Conservation (phyloP, 192 early-diverging fungal species). For the Umbelopsis ramanniana region DNA sequence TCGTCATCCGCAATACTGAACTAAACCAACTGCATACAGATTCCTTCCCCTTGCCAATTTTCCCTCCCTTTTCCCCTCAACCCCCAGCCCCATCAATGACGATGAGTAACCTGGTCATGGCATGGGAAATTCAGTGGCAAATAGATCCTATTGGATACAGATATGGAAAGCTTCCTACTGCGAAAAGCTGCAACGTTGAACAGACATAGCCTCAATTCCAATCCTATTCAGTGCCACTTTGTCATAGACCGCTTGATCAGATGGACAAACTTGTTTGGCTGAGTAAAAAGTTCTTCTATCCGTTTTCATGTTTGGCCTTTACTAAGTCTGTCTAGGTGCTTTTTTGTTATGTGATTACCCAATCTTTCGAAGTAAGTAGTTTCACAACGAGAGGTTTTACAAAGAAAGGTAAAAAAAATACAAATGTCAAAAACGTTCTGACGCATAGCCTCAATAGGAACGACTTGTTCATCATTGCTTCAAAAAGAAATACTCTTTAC, state of each 20-base stretch:
- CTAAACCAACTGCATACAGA: no score
- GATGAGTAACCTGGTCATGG: no score
- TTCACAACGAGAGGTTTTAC: neutral
- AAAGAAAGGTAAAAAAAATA: neutral
- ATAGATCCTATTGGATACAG: no score
- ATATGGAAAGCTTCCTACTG: no score
- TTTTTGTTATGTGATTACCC: neutral
- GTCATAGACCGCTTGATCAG: neutral
- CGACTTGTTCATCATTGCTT: slow-evolving; percentile 15
- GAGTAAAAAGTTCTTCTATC: neutral
- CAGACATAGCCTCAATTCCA: no score
- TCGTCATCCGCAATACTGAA: no score
- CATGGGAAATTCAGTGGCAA: no score
- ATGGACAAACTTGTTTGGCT: slow-evolving; percentile 5
- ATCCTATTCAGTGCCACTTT: neutral
- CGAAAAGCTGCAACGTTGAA: no score
- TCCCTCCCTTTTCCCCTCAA: no score
- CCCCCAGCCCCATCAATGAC: no score
- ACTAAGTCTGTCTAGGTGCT: slow-evolving; percentile 9
- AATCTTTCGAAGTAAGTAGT: neutral
- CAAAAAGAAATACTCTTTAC: neutral
- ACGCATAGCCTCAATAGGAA: neutral
- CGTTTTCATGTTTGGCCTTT: neutral
- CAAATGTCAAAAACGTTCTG: slow-evolving; percentile 1
- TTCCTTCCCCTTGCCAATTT: no score